Base-by-base conservation (phyloP, 164 flowering plant species). In the Liquidambar formosana region DNA sequence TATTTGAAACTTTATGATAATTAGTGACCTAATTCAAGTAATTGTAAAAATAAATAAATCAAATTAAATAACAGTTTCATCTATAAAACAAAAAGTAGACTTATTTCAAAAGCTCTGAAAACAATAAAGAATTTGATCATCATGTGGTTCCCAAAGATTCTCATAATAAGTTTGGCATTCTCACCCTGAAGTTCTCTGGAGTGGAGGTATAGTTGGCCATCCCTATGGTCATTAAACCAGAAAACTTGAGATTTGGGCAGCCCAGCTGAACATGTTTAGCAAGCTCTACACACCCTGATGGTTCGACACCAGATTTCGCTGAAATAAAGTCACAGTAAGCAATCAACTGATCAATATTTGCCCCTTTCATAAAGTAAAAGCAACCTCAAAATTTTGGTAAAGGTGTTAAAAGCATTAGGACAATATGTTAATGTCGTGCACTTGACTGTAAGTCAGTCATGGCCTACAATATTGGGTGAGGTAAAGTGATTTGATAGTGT, bases 161-260 rank as follows among this genome's bases (percentile, higher is more conserved):
- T 21, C 14, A 8, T 13, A 49, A 41, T 4, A 25, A 51, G n/a
- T 3, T 52, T 19, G 44, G 44, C 70, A 56, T 26, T 43, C 70
- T 76, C 49, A 92, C 97, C 92, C 63, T 81, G 77, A 94, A 94
- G 78, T 94, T 94, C 77, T 90, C 91, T n/a, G 95, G 97, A 65
- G 95, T 92, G 57, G 97, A 94, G 21, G 97, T 45, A 78, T 94
- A 94, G 76, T 94, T 97, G 27, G 82, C 83, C 97, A 90, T 92
- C 67, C 98, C 98, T 54, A 94, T 94, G 25, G 97, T 94, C 98
- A 92, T 94, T 73, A 94, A 77, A 53, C 98, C 98, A 57, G 91
- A 90, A 72, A 94, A 92, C 77, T 77, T 81, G 27, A 94, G 90
- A 77, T 88, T 89, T 53, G 96, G 89, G 74, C 98, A 94, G 21